Evolutionary conservation across 768 basidiomycete genomes (phyloP), one percentile per base, ranked within the genome.

Genomic region (Termitomyces sp.): DNA sequence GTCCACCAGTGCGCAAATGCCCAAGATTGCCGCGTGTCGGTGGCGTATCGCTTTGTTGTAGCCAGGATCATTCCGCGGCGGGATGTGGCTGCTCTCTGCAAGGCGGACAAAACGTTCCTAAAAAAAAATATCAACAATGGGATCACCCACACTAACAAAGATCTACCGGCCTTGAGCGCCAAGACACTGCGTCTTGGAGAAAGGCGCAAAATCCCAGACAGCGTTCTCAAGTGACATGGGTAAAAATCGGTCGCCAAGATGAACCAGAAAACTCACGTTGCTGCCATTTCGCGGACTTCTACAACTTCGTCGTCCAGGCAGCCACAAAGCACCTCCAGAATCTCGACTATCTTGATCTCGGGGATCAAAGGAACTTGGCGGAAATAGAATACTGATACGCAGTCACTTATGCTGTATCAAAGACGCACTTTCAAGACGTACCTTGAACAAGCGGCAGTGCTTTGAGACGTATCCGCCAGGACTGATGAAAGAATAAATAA

Each of bases 1-100:
- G 64, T 95, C 92, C 34, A 98, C 84, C 32, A 98, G 76, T 5
- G 96, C 92, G 62, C 92, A 92, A 44, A 95, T 86, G n/a, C 96
- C 96, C 48, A 98, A 79, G 57, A 98, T 90, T 2, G 94, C 94
- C 26, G 92, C 90, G 70, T 97, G 94, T 24, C 91, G 82, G 66
- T 88, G 83, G 27, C 92, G 84, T 14, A 95, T 74, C 7, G 87
- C 83, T 46, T 77, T 75, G 58, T 82, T 86, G 69, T 94, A 95
- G 63, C 76, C 61, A 54, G 85, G 76, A 46, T 88, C 81, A 55
- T 84, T 74, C 27, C 90, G 80, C 41, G 69, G 57, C 0, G 91
- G 91, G 32, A 94, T 78, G 50, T 79, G 79, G 58, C 83, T 86
- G 60, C 80, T 80, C 60, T 85, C 83, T 43, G 89, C 80, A 47